A percentile compares a stretch with the other conserved stretches of the same genome.
These are phyloP conservation scores for Boletus sp. DNA, from an alignment of 1,284 basidiomycete genomes.

Conservation along the genomic window DNA sequence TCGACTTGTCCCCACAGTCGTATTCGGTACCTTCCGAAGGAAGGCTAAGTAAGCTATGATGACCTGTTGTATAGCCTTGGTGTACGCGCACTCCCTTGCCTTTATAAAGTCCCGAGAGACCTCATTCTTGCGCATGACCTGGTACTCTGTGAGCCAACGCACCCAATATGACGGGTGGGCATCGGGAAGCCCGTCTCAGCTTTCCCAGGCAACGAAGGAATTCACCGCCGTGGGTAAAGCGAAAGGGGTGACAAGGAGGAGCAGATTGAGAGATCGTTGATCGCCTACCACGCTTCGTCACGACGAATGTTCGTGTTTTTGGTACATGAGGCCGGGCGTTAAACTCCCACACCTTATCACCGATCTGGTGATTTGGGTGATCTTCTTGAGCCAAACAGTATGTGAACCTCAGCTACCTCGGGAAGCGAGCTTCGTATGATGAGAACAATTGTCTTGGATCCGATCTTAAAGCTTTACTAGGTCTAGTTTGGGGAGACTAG, in stretches of 20 bases:
- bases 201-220: background rate
- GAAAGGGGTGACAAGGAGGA: background rate
- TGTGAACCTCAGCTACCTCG: background rate
- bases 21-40: slow-evolving; percentile 18
- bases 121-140: background rate
- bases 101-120: background rate
- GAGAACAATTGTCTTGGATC: no score
- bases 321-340: background rate
- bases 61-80: background rate
- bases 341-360: background rate
- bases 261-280: background rate
- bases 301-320: background rate
- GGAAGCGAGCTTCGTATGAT: background rate
- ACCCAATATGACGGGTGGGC: background rate
- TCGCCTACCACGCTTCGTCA: background rate
- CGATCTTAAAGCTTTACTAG: no score
- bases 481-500: no score
- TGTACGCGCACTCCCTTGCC: background rate
- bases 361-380: background rate
- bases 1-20: slow-evolving; percentile 14
- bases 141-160: background rate
- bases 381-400: no score
- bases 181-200: background rate
- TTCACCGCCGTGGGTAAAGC: background rate
- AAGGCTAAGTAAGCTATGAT: background rate